phyloP scores from a whole-genome alignment of 2,329 filamentous ascomycete genomes.

The Trichoderma harzianum region DNA sequence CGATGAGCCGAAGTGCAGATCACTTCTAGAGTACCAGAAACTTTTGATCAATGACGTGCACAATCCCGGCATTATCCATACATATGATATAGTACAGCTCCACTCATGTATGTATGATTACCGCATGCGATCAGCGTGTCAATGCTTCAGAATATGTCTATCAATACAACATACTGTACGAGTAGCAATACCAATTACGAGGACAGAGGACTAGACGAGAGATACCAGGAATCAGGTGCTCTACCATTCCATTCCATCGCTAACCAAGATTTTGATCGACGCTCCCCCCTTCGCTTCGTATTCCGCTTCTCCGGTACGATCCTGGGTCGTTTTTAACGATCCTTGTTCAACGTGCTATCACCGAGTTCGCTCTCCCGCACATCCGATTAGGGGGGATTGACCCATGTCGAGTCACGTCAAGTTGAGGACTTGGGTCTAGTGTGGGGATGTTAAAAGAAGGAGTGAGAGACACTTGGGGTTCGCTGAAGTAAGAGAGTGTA shows the following conservation, averaged over 20 bases:
- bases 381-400: not conserved
- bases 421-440: not conserved
- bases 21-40: not conserved
- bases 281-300: not conserved
- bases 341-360: not conserved
- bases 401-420: not conserved
- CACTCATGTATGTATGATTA: not conserved
- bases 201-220: too few species aligned
- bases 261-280: constrained; percentile 11
- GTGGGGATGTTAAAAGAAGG: not conserved
- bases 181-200: too few species aligned
- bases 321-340: not conserved
- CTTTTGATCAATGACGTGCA: not conserved
- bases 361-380: not conserved
- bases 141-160: not conserved
- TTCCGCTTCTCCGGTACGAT: not conserved
- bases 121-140: not conserved
- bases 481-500: not conserved
- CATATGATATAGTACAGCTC: not conserved
- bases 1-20: not conserved
- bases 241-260: not conserved
- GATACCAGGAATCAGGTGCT: not conserved
- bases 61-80: not conserved
- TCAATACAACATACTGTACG: not conserved
- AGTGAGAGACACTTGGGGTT: not conserved